Evolutionary conservation across 352 stramenopile species (phyloP).

Genomic region (Phytophthora ohioensis): DNA sequence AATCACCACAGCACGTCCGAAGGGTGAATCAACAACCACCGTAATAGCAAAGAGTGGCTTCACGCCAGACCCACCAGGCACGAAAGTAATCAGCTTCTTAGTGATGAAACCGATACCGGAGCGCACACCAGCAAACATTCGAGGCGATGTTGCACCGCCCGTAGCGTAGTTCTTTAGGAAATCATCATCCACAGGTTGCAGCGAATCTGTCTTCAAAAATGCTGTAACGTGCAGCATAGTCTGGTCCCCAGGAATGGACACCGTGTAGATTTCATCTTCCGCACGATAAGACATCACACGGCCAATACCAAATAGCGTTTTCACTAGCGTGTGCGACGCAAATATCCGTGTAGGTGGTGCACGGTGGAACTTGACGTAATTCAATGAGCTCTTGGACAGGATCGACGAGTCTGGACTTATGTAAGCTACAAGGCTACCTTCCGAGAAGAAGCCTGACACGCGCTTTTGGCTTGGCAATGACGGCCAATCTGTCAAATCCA

Average conservation of each 20-base stretch:
- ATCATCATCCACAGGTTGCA: constrained; percentile 52
- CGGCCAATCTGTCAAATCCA: constrained; percentile 79
- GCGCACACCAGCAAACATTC: constrained; percentile 79
- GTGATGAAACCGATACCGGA: constrained; percentile 83
- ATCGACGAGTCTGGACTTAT: constrained; percentile 48
- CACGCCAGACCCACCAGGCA: constrained; percentile 49
- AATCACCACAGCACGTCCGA: constrained; percentile 75
- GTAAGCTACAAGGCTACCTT: constrained; percentile 61
- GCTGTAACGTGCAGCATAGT: constrained; percentile 52
- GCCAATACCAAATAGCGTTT: constrained; percentile 84
- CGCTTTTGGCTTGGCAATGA: constrained; percentile 48
- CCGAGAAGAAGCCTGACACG: constrained; percentile 60
- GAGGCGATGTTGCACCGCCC: constrained; percentile 49
- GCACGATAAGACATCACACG: constrained; percentile 66
- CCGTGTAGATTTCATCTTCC: constrained; percentile 78
- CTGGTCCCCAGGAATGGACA: constrained; percentile 53
- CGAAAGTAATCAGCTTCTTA: constrained; percentile 82
- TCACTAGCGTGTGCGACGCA: constrained; percentile 60
- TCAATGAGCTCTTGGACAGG: constrained; percentile 54
- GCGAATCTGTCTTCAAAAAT: constrained; percentile 59
- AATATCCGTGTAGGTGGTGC: constrained; percentile 54
- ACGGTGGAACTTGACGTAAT: constrained; percentile 68
- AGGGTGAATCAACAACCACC: constrained; percentile 76
- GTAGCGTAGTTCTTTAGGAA: constrained; percentile 42
- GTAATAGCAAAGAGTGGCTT: constrained; percentile 67